Evolutionary conservation across 192 early-diverging fungal species (phyloP).

Genomic region (Phlyctochytrium arcticum): DNA sequence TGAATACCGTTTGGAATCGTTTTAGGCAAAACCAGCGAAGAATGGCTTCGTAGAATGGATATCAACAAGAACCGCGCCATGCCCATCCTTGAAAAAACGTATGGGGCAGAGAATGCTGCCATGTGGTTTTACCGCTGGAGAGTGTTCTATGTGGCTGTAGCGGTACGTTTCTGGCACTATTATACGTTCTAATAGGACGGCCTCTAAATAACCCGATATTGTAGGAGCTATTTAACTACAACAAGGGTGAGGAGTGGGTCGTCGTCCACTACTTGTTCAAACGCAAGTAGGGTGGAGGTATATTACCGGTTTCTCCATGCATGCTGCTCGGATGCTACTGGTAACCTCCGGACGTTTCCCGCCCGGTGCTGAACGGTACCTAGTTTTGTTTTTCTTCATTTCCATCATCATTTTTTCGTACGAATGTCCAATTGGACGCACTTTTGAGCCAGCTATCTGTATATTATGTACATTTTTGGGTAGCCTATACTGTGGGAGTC

Average conservation of each 20-base stretch:
- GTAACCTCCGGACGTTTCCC: too few relatives aligned
- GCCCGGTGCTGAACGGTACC: too few relatives aligned
- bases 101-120: conserved; percentile 42
- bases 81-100: conserved; percentile 36
- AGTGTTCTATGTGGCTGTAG: conserved; percentile 54
- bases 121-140: conserved; percentile 63
- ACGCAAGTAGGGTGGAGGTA: background rate
- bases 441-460: too few relatives aligned
- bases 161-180: conserved; percentile 19
- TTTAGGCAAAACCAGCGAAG: conserved; percentile 43
- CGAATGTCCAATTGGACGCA: too few relatives aligned
- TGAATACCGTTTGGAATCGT: too few relatives aligned
- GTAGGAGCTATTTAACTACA: conserved; percentile 50
- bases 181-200: background rate
- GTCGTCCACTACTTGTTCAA: conserved; percentile 65
- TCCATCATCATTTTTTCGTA: too few relatives aligned
- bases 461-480: too few relatives aligned
- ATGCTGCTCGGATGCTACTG: too few relatives aligned
- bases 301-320: too few relatives aligned
- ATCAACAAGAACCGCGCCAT: conserved; percentile 37
- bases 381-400: too few relatives aligned
- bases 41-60: conserved; percentile 55
- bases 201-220: too few relatives aligned
- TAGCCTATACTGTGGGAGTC: too few relatives aligned
- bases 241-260: conserved; percentile 55